Base-by-base conservation (phyloP, 257 asterid genomes). In the Paulownia fortunei region DNA sequence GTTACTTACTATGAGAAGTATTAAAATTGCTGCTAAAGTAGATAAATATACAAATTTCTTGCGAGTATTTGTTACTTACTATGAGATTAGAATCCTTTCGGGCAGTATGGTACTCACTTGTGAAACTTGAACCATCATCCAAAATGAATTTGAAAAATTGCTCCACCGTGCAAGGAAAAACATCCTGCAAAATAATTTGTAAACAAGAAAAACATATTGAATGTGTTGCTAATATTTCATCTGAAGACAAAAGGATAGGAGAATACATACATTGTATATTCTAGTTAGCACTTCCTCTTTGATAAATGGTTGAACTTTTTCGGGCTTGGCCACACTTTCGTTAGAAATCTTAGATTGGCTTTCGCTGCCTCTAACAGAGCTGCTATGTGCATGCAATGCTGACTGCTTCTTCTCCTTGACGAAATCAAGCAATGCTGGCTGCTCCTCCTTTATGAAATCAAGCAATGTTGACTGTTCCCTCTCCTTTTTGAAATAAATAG, bases 161-260 rank as follows among this genome's bases (percentile, higher is more conserved):
- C 84, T 93, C 98, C 36, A 91, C 92, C 4, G 92, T 90, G 90
- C 95, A 96, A 23, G 97, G 94, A 76, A 92, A 93, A 73, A 81
- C 76, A 83, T 85, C 98, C 99, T 95, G 92, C 83, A 47, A 84
- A 68, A 70, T 16, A 19, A 79, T 39, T 72, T 56, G 63, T 19
- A 52, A 56, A 66, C 65, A 79, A 69, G 63, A 39, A 73, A 71
- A 61, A 49, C 30, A 55, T 46, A 30, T 59, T 24, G 60, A 36
- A 32, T 26, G 26, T 46, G 23, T 34, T 72, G 55, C 67, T 62
- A 21, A 54, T 65, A 27, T 78, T 73, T 82, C 34, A 67, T 46
- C 32, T 23, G 21, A 76, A 72, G 56, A 73, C 37, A 34, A 26
- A 76, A 49, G 78, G 27, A 51, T 26, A 36, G 59, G 6, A 70